A percentile compares a stretch with the other conserved stretches of the same genome.
Conservation (phyloP, 148 eudicot species). For the Vaccinium darrowii region DNA sequence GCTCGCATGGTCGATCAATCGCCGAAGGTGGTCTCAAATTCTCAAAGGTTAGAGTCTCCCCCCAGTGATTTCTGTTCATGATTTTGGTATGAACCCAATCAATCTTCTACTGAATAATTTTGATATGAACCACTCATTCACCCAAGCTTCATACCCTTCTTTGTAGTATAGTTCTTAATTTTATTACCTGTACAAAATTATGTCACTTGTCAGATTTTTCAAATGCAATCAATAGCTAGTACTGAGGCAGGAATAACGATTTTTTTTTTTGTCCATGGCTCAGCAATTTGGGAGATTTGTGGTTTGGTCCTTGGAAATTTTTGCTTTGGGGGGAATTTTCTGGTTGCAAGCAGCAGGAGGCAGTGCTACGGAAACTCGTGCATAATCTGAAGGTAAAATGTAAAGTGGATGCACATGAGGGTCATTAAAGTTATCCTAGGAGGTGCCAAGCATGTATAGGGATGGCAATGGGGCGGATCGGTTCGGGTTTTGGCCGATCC, state of each 20-base stretch:
- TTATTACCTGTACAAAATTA: neutral
- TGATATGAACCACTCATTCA: too few species aligned
- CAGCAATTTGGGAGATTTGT: slow-evolving; percentile 76
- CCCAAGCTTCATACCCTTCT: neutral
- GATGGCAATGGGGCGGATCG: too few species aligned
- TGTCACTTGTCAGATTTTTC: too few species aligned
- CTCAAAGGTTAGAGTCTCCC: too few species aligned
- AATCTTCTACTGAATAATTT: too few species aligned
- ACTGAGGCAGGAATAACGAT: neutral
- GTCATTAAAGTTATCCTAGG: slow-evolving; percentile 44
- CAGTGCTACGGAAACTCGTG: slow-evolving; percentile 40
- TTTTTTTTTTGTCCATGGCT: neutral
- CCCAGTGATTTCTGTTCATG: too few species aligned
- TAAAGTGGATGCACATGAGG: slow-evolving; percentile 34
- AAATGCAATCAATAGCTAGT: too few species aligned
- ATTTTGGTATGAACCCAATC: too few species aligned
- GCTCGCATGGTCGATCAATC: too few species aligned
- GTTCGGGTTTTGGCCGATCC: too few species aligned
- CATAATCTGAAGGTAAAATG: slow-evolving; percentile 38
- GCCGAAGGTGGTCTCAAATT: too few species aligned
- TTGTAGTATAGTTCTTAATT: slow-evolving; percentile 1
- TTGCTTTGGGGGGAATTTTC: slow-evolving; percentile 72
- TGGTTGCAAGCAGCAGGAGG: slow-evolving; percentile 40
- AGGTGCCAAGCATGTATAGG: too few species aligned
- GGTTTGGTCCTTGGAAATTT: slow-evolving; percentile 82